Evolutionary conservation across 805 yeast species (phyloP).

Genomic region (Lipomyces yamadae): DNA sequence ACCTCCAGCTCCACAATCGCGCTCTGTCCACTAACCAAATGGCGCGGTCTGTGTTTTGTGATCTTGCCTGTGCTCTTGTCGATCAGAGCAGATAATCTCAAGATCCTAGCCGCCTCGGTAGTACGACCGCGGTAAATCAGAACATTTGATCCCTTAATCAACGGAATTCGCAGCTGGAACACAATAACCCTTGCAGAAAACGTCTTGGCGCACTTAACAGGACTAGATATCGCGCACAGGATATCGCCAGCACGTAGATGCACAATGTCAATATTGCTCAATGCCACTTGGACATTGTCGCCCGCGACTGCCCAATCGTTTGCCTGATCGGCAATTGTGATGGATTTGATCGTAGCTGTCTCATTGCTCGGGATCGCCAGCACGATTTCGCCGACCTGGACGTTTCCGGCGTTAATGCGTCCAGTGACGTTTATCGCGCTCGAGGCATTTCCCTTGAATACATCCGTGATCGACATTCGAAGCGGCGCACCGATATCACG

Average conservation of each 20-base stretch:
- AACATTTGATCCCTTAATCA: slow-evolving; percentile 78
- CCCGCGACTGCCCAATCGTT: slow-evolving; percentile 56
- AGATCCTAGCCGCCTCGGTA: slow-evolving; percentile 69
- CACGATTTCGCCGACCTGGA: slow-evolving; percentile 73
- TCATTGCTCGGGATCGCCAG: slow-evolving; percentile 57
- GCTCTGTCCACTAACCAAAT: slow-evolving; percentile 61
- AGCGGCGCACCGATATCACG: slow-evolving; percentile 52
- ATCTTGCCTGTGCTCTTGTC: slow-evolving; percentile 44
- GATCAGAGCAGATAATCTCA: slow-evolving; percentile 50
- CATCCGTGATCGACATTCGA: slow-evolving; percentile 67
- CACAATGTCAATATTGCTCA: slow-evolving; percentile 47
- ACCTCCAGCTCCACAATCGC: slow-evolving; percentile 64
- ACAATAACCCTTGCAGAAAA: slow-evolving; percentile 62
- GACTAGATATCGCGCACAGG: slow-evolving; percentile 54
- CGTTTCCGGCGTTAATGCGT: slow-evolving; percentile 66
- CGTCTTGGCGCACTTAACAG: slow-evolving; percentile 54
- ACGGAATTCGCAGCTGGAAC: slow-evolving; percentile 72
- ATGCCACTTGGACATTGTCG: slow-evolving; percentile 57
- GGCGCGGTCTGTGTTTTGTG: slow-evolving; percentile 55
- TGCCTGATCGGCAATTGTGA: slow-evolving; percentile 39
- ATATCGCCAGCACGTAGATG: slow-evolving; percentile 71
- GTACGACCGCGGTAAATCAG: slow-evolving; percentile 77
- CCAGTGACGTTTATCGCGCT: slow-evolving; percentile 62
- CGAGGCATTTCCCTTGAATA: slow-evolving; percentile 54
- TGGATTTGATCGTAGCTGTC: slow-evolving; percentile 40